phyloP scores from a whole-genome alignment of 108 stramenopile species.

The Nitzschia sp. region DNA sequence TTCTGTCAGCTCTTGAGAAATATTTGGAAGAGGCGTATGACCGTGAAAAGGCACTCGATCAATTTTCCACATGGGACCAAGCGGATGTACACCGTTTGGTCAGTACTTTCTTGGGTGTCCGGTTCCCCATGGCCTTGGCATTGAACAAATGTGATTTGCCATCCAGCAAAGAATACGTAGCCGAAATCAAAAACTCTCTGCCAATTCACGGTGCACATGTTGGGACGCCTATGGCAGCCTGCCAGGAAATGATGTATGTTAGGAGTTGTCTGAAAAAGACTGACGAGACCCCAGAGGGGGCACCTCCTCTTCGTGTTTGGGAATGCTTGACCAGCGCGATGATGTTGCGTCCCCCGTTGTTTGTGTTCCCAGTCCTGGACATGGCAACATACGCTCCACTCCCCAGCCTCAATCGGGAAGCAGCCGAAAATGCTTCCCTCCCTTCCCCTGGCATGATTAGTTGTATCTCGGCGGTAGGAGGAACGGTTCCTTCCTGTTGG shows the following conservation, averaged over 20 bases:
- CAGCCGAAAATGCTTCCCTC: constrained; percentile 56
- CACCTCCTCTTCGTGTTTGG: constrained; percentile 53
- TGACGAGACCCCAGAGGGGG: neutral
- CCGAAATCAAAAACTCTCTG: constrained; percentile 47
- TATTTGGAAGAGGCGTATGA: constrained; percentile 49
- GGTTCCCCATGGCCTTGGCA: constrained; percentile 88
- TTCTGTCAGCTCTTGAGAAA: constrained; percentile 65
- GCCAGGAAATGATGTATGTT: constrained; percentile 76
- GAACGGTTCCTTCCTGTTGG: constrained; percentile 64
- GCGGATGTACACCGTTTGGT: constrained; percentile 81
- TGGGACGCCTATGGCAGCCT: constrained; percentile 67
- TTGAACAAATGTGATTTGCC: constrained; percentile 84
- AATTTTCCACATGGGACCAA: constrained; percentile 64
- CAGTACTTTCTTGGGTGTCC: constrained; percentile 69
- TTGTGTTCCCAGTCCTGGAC: constrained; percentile 81
- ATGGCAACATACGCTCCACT: constrained; percentile 66
- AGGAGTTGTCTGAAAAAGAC: constrained; percentile 39
- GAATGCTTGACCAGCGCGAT: constrained; percentile 71
- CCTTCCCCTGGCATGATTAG: constrained; percentile 69
- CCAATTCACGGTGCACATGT: constrained; percentile 78
- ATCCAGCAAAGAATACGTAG: constrained; percentile 41
- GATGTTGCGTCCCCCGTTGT: constrained; percentile 51
- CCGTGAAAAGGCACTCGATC: constrained; percentile 54
- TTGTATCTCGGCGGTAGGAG: constrained; percentile 61
- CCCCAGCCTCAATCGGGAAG: constrained; percentile 51